Evolutionary conservation across 2,329 filamentous ascomycete species (phyloP).

Genomic region (Neophaeococcomyces aloes): DNA sequence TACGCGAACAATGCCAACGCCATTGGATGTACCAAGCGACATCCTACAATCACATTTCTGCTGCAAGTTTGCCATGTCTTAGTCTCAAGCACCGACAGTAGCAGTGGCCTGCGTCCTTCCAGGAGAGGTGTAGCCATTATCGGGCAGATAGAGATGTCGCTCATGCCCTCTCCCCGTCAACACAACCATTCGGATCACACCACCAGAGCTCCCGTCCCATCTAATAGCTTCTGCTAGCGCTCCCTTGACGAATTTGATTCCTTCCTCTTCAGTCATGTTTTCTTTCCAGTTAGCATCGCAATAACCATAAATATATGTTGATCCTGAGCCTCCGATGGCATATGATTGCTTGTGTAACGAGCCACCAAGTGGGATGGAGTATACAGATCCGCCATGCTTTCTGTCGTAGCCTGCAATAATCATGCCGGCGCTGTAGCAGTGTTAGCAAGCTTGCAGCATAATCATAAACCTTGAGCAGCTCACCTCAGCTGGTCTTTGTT

Average conservation of each 20-base stretch:
- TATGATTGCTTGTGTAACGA: constrained; percentile 97
- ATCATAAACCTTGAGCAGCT: not conserved
- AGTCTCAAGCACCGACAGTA: not conserved
- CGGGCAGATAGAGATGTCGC: constrained; percentile 89
- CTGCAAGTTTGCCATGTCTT: not conserved
- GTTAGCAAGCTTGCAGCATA: constrained; percentile 7
- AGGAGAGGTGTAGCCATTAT: constrained; percentile 73
- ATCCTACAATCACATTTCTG: no score
- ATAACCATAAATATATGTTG: constrained; percentile 99
- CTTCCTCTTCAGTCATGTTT: constrained; percentile 84
- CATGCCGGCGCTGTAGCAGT: constrained; percentile 65
- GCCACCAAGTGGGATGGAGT: constrained; percentile 90
- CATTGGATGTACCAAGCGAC: no score
- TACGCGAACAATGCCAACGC: no score
- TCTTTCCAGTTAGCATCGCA: constrained; percentile 95
- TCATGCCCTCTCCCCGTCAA: constrained; percentile 81
- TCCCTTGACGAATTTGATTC: constrained; percentile 84
- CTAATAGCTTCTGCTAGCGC: constrained; percentile 91
- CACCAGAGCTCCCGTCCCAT: constrained; percentile 97
- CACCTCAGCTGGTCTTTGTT: constrained; percentile 92
- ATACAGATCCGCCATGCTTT: constrained; percentile 90
- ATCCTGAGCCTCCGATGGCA: constrained; percentile 89
- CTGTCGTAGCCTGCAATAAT: constrained; percentile 98
- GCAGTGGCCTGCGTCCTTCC: constrained; percentile 32
- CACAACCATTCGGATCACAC: constrained; percentile 96